Evolutionary conservation across 1,139 yeast genomes (phyloP), one percentile per base, ranked within the genome.

Genomic region (Candida sp.): DNA sequence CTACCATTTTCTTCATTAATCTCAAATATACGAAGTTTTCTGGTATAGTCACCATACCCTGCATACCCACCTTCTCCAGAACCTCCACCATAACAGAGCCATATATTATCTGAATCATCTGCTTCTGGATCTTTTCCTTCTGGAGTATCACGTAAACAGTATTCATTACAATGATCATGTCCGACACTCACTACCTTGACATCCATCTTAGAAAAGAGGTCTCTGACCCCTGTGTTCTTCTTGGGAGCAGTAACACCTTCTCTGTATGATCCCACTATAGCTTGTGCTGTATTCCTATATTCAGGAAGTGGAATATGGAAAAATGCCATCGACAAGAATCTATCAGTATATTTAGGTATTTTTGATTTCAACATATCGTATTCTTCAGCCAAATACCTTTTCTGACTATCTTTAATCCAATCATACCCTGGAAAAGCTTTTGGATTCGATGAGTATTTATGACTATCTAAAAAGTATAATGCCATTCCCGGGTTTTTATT

Each of bases 31-130:
- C 98, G 70, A 43, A 89, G 58, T 45, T 97, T 74, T 53, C 99
- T 77, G 9, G 84, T 70, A 41, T 85, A 87, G 0, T 93, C 95
- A 0, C 89, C 91, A 58, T 90, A 88, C 0, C 97, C 97, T 4
- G 85, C 96, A 57, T 90, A 90, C 0, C 97, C 99, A 36, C 97
- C 98, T 65, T 87, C 95, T 4, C 98, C 99, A 2, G 78, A 75
- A 0, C 85, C 96, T 35, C 99, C 99, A 2, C 96, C 98, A 56
- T 87, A 89, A 57, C 99, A 93, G 36, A 91, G 67, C 96, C 96
- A 88, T 32, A 88, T 66, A 38, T 75, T 73, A 39, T 74, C 68
- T 27, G 68, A 61, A 3, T 64, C 61, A 6, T 49, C 49, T 22
- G 50, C 49, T 12, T 61, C 57, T 2, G 34, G 34, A 7, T 32